Percentiles rank a stretch among this genome's conserved stretches.
These are phyloP conservation scores for Chalciporus piperatus DNA, from an alignment of 768 basidiomycete species.

Conservation along the genomic window DNA sequence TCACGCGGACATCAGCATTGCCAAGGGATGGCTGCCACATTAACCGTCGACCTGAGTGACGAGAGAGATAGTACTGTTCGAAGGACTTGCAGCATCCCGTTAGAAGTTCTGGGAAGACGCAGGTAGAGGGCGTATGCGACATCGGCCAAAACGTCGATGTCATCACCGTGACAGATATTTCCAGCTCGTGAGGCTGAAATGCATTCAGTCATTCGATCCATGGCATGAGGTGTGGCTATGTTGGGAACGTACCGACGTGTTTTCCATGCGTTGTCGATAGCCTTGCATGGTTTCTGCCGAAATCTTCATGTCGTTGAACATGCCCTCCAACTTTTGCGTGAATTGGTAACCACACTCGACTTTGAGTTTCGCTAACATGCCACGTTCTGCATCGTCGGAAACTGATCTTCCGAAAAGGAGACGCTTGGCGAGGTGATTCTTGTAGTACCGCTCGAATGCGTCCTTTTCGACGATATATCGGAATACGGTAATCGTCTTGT, in stretches of 20 bases:
- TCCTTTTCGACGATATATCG: conserved; percentile 94
- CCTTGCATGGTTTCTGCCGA: conserved; percentile 78
- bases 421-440: conserved; percentile 91
- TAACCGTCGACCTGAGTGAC: conserved; percentile 86
- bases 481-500: conserved; percentile 96
- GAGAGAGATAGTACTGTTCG: conserved; percentile 83
- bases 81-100: conserved; percentile 69
- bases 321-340: conserved; percentile 96
- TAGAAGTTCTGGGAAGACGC: conserved; percentile 66
- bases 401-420: conserved; percentile 83
- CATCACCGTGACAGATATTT: conserved; percentile 88
- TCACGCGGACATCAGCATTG: conserved; percentile 81
- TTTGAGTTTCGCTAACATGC: conserved; percentile 96
- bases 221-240: neutral
- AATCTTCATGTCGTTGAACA: conserved; percentile 96
- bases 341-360: conserved; percentile 96
- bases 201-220: conserved; percentile 10
- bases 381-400: conserved; percentile 96
- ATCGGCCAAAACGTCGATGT: conserved; percentile 98
- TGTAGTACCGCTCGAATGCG: conserved; percentile 97
- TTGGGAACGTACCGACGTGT: conserved; percentile 50
- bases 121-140: conserved; percentile 59
- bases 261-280: conserved; percentile 62
- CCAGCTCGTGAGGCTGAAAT: conserved; percentile 65
- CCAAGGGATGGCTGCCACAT: conserved; percentile 92